Percentiles rank a stretch among this genome's conserved stretches.
Conservation (phyloP, 768 basidiomycete genomes). For the Fomitopsis pulvina region DNA sequence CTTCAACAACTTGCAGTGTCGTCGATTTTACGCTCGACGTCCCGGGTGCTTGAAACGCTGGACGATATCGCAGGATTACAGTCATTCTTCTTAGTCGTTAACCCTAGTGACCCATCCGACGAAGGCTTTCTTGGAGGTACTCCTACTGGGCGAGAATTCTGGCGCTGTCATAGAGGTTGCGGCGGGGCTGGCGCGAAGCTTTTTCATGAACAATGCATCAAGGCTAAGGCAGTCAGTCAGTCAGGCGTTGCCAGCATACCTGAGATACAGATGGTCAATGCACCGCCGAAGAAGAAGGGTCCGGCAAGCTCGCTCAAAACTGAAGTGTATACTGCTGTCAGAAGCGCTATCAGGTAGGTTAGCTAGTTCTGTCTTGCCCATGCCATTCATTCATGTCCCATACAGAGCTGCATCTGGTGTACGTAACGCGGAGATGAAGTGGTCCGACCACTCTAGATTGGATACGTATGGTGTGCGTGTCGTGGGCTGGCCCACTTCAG, state of each 20-base stretch:
- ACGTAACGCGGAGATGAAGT: slow-evolving; percentile 69
- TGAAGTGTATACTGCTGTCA: slow-evolving; percentile 49
- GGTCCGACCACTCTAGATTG: slow-evolving; percentile 59
- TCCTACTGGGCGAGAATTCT: slow-evolving; percentile 54
- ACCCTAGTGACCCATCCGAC: slow-evolving; percentile 40
- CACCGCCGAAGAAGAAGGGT: slow-evolving; percentile 8
- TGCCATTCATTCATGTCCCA: slow-evolving; percentile 3
- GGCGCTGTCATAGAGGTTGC: slow-evolving; percentile 53
- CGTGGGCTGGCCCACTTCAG: slow-evolving; percentile 55
- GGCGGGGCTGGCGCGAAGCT: slow-evolving; percentile 50
- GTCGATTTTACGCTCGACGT: slow-evolving; percentile 41
- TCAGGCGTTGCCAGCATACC: background rate
- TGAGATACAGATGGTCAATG: background rate
- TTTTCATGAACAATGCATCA: slow-evolving; percentile 44
- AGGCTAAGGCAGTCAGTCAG: slow-evolving; percentile 6
- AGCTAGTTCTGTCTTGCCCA: background rate
- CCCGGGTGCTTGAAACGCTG: slow-evolving; percentile 49
- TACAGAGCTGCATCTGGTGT: slow-evolving; percentile 47
- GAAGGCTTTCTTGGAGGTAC: slow-evolving; percentile 62
- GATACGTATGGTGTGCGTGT: slow-evolving; percentile 51
- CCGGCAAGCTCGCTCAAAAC: slow-evolving; percentile 37
- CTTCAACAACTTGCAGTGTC: slow-evolving; percentile 30
- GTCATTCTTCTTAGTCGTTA: slow-evolving; percentile 56
- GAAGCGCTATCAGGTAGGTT: slow-evolving; percentile 47
- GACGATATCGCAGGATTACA: slow-evolving; percentile 44